Percentiles rank a stretch among this genome's conserved stretches.
Evolutionary conservation across 331 rosid species (phyloP).

Genomic region (Telfairia occidentalis): DNA sequence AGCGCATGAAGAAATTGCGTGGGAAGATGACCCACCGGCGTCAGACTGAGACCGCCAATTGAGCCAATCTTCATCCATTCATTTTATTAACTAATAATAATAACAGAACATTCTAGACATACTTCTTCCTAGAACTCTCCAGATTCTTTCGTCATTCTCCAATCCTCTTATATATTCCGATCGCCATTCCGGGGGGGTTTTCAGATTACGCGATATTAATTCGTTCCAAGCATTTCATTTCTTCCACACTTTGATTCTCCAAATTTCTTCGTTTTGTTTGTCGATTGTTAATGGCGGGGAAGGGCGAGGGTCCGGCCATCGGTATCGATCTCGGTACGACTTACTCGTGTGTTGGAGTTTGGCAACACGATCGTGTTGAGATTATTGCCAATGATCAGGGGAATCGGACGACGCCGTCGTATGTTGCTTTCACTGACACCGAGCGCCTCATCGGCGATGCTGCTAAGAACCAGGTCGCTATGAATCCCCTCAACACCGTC

Average conservation of each 20-base stretch:
- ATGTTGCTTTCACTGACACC: constrained; percentile 59
- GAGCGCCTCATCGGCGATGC: constrained; percentile 65
- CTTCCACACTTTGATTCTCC: neutral
- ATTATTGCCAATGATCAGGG: constrained; percentile 75
- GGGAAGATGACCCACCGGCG: neutral
- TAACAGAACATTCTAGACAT: neutral
- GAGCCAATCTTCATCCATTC: neutral
- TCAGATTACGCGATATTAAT: neutral
- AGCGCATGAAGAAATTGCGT: neutral
- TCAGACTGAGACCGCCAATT: neutral
- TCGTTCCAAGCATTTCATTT: neutral
- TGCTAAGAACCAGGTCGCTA: constrained; percentile 64
- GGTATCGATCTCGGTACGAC: constrained; percentile 74
- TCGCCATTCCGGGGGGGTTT: neutral
- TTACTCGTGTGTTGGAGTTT: constrained; percentile 57
- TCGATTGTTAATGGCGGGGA: constrained; percentile 40
- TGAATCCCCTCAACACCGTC: constrained; percentile 66
- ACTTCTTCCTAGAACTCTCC: neutral
- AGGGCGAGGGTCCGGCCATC: constrained; percentile 65
- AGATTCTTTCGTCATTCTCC: neutral
- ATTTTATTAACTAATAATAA: neutral
- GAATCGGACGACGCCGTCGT: constrained; percentile 68
- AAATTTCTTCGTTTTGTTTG: neutral
- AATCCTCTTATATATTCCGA: neutral
- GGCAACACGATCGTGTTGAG: constrained; percentile 72